phyloP scores from a whole-genome alignment of 139 green algal genomes.

The Chlorella sp. region DNA sequence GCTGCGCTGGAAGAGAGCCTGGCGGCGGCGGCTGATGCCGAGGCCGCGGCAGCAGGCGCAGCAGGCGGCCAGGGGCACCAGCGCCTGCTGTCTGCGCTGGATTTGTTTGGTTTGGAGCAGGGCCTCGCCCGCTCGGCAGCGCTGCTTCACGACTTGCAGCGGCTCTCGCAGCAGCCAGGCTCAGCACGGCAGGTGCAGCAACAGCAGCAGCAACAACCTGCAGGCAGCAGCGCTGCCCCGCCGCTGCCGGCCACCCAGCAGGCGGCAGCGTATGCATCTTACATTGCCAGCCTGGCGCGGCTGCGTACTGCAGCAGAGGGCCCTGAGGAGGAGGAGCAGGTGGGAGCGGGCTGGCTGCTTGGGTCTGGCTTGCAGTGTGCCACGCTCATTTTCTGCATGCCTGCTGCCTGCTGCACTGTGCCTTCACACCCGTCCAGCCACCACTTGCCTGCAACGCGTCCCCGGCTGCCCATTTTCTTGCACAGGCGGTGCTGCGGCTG shows the following conservation, averaged over 20 bases:
- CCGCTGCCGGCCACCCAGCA: slow-evolving; percentile 10
- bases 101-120: slow-evolving; percentile 3
- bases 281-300: slow-evolving; percentile 25
- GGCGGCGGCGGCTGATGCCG: background rate
- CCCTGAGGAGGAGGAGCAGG: background rate
- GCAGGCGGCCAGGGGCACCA: background rate
- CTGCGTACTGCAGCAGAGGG: slow-evolving; percentile 1
- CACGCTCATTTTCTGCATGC: background rate
- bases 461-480: background rate
- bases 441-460: background rate
- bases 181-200: background rate
- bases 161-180: slow-evolving; percentile 1
- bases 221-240: background rate
- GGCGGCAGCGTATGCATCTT: slow-evolving; percentile 14
- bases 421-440: no score
- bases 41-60: background rate
- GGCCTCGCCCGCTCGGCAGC: background rate
- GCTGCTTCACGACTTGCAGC: slow-evolving; percentile 4
- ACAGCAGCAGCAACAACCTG: background rate
- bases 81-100: background rate
- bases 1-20: slow-evolving; percentile 38
- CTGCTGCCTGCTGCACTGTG: background rate
- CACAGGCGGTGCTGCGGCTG: slow-evolving; percentile 23
- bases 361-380: no score
- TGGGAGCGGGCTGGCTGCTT: background rate